phyloP scores from a whole-genome alignment of 2,329 filamentous ascomycete genomes.

The Spiromastix sp. region DNA sequence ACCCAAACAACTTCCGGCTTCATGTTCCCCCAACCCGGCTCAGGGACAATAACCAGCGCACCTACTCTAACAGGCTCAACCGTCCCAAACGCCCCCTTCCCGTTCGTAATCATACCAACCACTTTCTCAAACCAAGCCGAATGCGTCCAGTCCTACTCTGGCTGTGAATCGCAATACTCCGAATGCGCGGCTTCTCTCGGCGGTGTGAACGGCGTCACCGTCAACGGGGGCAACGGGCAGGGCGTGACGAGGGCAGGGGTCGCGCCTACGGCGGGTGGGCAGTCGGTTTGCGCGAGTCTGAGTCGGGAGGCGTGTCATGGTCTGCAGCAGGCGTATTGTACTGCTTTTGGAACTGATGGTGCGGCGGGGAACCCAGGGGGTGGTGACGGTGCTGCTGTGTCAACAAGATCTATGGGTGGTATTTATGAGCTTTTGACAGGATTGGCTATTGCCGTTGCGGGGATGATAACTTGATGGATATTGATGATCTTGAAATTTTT shows the following conservation, averaged over 20 bases:
- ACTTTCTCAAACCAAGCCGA: slow-evolving; percentile 40
- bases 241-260: slow-evolving; percentile 39
- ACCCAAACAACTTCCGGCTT: slow-evolving; percentile 21
- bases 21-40: slow-evolving; percentile 24
- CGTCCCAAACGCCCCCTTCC: slow-evolving; percentile 40
- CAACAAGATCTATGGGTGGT: slow-evolving; percentile 15
- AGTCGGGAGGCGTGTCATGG: slow-evolving; percentile 40
- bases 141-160: slow-evolving; percentile 45
- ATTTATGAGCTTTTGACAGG: slow-evolving; percentile 34
- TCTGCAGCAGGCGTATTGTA: slow-evolving; percentile 38
- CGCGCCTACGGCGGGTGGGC: slow-evolving; percentile 30
- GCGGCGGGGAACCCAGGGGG: slow-evolving; percentile 16
- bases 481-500: slow-evolving; percentile 2
- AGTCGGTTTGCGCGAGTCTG: slow-evolving; percentile 36
- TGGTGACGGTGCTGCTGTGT: not conserved
- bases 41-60: slow-evolving; percentile 20
- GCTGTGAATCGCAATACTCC: slow-evolving; percentile 39
- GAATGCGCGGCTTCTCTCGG: slow-evolving; percentile 36
- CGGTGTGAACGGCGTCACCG: slow-evolving; percentile 42
- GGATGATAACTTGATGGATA: slow-evolving; percentile 29
- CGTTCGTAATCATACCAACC: slow-evolving; percentile 44
- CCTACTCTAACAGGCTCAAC: slow-evolving; percentile 27
- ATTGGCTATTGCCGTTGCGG: slow-evolving; percentile 35
- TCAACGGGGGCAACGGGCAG: slow-evolving; percentile 36
- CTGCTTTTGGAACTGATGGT: slow-evolving; percentile 22